Conservation (phyloP, 1,284 basidiomycete species). For the Heterobasidion parviporum region DNA sequence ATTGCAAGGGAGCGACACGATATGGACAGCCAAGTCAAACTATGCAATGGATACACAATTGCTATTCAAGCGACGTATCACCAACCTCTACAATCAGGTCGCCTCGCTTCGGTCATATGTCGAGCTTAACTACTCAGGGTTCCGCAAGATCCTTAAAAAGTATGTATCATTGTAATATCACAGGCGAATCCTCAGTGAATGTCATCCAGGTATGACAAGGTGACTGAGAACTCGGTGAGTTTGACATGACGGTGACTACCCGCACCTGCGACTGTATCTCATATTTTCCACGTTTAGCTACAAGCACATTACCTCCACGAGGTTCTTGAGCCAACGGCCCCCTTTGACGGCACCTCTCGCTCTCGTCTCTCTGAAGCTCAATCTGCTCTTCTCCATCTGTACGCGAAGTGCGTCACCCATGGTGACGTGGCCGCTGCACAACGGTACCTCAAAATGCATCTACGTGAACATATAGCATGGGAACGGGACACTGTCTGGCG, state of each 20-base stretch:
- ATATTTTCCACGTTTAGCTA: conserved; percentile 34
- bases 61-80: conserved; percentile 88
- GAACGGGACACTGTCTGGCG: conserved; percentile 95
- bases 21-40: conserved; percentile 81
- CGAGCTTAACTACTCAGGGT: conserved; percentile 90
- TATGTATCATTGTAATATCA: conserved; percentile 26
- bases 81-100: conserved; percentile 76
- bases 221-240: conserved; percentile 69
- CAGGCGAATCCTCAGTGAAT: not conserved
- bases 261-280: conserved; percentile 2
- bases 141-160: conserved; percentile 97
- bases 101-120: conserved; percentile 90
- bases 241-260: not conserved
- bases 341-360: conserved; percentile 63
- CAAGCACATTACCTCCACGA: conserved; percentile 79
- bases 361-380: conserved; percentile 60
- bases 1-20: conserved; percentile 27
- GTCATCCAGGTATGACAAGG: conserved; percentile 81
- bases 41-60: conserved; percentile 87
- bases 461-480: conserved; percentile 93
- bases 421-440: conserved; percentile 69
- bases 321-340: conserved; percentile 60
- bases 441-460: conserved; percentile 80
- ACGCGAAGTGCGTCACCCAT: conserved; percentile 80
- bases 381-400: conserved; percentile 61